Base-by-base conservation (phyloP, 495 filamentous ascomycete species). In the Hypoxylon fragiforme region DNA sequence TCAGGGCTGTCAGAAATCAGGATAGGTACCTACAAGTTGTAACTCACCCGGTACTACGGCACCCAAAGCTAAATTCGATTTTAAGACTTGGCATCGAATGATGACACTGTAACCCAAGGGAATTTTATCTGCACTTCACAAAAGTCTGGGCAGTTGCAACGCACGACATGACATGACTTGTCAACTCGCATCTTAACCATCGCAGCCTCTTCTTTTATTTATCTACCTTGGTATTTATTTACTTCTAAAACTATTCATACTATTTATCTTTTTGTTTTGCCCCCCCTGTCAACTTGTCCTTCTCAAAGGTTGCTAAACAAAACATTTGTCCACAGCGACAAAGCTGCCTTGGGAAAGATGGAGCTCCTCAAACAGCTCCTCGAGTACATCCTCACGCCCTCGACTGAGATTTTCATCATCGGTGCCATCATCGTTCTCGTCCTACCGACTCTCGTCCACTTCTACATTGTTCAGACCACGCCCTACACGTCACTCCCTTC, bases 391-490 rank as follows among this genome's bases (percentile, higher is more conserved):
- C 63, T 85, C 44, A 76, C 67, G 18, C 82, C 83, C 0, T 80
- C 81, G 7, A 52, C 70, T 0, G 61, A 78, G 32, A 77, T 82
- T 37, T 75, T 97, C 43, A 63, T 81, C 36, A 66, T 90, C 63
- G 85, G 89, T 4, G 60, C 87, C 9, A 38, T 91, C 19, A 72
- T 95, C 50, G 85, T 86, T 32, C 71, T 97, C 46, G 69, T 86
- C 12, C 67, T 89, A 11, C 95, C 94, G 12, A 63, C 95, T 20
- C 57, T 95, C 52, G 75, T 97, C 21, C 94, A 97, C 75, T 63
- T 81, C 40, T 65, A 88, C 60, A 82, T 96, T 65, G 89, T 90
- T 69, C 76, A 76, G 13, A 73, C 77, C 22, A 82, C 79, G 34
- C 79, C 83, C 1, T 83, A 86, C 44, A 83, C 81, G 18, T 80